Base-by-base conservation (phyloP, 345 rosid genomes). In the Gossypium ekmanianum region DNA sequence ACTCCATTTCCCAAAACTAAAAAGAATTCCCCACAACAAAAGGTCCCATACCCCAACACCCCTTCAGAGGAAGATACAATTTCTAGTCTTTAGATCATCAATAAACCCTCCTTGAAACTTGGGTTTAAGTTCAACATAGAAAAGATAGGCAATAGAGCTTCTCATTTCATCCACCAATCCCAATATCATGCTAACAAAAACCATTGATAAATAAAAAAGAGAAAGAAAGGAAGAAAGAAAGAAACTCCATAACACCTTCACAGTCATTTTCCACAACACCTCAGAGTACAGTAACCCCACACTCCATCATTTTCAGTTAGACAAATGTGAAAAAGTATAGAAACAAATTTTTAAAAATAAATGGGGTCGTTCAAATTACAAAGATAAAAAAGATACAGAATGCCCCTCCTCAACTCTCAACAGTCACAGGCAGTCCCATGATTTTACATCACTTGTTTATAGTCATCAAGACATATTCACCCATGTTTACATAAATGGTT, bases 41-140 rank as follows among this genome's bases (percentile, higher is more conserved):
- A 81, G 78, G 75, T 56, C 81, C 84, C 77, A 78, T 87, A 47
- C 79, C 75, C 44, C 71, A 9, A 45, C 50, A 9, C 50, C 74
- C 81, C 84, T 85, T 82, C 87, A 85, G 86, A 85, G 75, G 84
- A 85, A 73, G 76, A 50, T 74, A 84, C 88, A 59, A 81, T 81
- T 79, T 68, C 84, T 82, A 56, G 71, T 82, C 54, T 85, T 76
- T 79, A 80, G 7, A 34, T 76, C 85, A 75, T 76, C 79, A 85
- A 82, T 34, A 34, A 80, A 75, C 86, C 87, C 77, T 72, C 81
- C 85, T 85, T 83, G 88, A 85, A 88, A 83, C 58, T 81, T 76
- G 86, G 65, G 82, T 71, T 64, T 79, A 74, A 85, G 62, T 81
- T 69, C 61, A 27, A 47, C 41, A 26, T 10, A 66, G 11, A 41